phyloP scores from a whole-genome alignment of 768 basidiomycete species.

The Mycena indigotica region DNA sequence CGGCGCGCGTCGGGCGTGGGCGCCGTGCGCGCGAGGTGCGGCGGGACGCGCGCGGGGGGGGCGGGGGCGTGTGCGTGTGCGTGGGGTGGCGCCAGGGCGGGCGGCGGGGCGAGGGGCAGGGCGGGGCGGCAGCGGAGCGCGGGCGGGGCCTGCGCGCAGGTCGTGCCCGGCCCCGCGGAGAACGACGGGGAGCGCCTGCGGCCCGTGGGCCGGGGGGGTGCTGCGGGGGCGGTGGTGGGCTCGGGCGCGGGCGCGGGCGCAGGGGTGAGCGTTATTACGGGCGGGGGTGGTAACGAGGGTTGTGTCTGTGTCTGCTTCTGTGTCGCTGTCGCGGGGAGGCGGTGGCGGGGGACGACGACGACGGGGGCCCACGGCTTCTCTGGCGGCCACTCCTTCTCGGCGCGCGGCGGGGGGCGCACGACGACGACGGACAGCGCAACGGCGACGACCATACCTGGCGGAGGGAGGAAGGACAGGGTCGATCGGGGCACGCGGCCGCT shows the following conservation, averaged over 20 bases:
- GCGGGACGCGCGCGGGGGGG: not conserved
- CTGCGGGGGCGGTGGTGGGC: not conserved
- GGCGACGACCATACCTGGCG: too few relatives aligned
- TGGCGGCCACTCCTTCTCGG: too few relatives aligned
- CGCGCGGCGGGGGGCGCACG: too few relatives aligned
- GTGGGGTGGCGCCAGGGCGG: not conserved
- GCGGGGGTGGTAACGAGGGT: too few relatives aligned
- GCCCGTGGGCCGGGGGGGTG: not conserved
- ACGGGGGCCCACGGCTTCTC: too few relatives aligned
- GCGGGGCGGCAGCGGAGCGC: not conserved
- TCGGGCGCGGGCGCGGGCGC: not conserved
- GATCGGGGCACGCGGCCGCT: too few relatives aligned
- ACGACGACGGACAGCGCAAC: too few relatives aligned
- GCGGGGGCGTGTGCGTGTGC: not conserved
- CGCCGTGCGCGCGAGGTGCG: not conserved
- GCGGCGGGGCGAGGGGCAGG: not conserved
- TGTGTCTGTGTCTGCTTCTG: too few relatives aligned
- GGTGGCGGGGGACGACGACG: too few relatives aligned
- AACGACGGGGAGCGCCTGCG: conserved; percentile 1
- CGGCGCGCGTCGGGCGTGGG: conserved; percentile 5
- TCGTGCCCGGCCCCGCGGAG: not conserved
- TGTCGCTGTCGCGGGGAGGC: too few relatives aligned
- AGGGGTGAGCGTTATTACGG: too few relatives aligned
- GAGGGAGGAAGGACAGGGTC: too few relatives aligned
- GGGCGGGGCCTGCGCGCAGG: not conserved